phyloP scores from a whole-genome alignment of 1,139 yeast species.

The Yarrowia galli region DNA sequence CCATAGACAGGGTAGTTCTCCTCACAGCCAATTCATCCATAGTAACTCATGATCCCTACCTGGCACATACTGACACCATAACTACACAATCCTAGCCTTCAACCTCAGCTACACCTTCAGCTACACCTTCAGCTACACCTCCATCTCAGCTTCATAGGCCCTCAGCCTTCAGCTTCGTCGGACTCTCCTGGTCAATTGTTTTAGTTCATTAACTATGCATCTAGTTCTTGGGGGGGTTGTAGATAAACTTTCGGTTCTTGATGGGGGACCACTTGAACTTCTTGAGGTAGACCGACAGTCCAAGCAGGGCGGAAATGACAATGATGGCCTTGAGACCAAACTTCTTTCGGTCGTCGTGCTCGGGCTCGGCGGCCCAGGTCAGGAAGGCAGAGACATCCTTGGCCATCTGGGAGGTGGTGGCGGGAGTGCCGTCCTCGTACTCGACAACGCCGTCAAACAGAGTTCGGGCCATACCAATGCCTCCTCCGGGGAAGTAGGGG shows the following conservation, averaged over 20 bases:
- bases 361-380: slow-evolving; percentile 99
- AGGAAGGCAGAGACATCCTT: slow-evolving; percentile 95
- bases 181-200: neutral
- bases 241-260: slow-evolving; percentile 93
- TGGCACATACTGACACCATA: too few species aligned
- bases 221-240: slow-evolving; percentile 72
- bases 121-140: too few species aligned
- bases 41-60: too few species aligned
- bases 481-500: slow-evolving; percentile 99
- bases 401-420: slow-evolving; percentile 99
- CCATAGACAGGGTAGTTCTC: too few species aligned
- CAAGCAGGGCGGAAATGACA: slow-evolving; percentile 78
- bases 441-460: slow-evolving; percentile 96
- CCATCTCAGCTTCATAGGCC: too few species aligned
- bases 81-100: too few species aligned
- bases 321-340: slow-evolving; percentile 93
- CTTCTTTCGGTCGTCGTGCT: slow-evolving; percentile 97
- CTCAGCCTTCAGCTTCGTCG: neutral
- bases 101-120: too few species aligned
- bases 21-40: too few species aligned
- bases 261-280: slow-evolving; percentile 97
- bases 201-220: slow-evolving; percentile 39
- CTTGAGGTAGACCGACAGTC: slow-evolving; percentile 90
- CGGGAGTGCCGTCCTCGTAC: slow-evolving; percentile 98
- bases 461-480: slow-evolving; percentile 99